These are phyloP conservation scores for Westerdykella aurantiaca DNA, from an alignment of 2,329 filamentous ascomycete genomes.

Conservation along the genomic window DNA sequence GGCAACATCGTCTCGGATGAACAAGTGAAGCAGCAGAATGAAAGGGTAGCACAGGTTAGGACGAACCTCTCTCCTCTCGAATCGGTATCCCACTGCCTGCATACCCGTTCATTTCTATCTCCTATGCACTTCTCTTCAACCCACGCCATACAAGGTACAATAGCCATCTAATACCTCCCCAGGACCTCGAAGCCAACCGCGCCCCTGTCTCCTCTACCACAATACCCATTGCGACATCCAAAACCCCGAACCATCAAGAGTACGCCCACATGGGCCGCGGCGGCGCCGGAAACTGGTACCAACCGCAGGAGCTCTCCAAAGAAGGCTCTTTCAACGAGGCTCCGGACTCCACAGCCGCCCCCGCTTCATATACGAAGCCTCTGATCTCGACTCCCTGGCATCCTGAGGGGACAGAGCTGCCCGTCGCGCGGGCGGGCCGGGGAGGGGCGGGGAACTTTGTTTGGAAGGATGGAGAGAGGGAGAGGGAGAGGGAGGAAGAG, in stretches of 20 bases:
- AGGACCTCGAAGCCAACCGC: slow-evolving; percentile 40
- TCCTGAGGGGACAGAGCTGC: slow-evolving; percentile 29
- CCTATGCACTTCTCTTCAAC: too few relatives aligned
- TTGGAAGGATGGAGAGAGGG: slow-evolving; percentile 33
- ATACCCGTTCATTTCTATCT: too few relatives aligned
- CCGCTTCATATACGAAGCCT: slow-evolving; percentile 18
- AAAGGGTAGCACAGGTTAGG: slow-evolving; percentile 26
- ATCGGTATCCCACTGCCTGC: background rate
- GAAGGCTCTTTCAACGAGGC: slow-evolving; percentile 35
- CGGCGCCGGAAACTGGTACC: slow-evolving; percentile 45
- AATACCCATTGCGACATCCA: slow-evolving; percentile 9
- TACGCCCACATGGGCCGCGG: slow-evolving; percentile 44
- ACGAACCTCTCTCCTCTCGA: background rate
- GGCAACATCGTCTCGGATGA: slow-evolving; percentile 38
- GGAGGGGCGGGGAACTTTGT: slow-evolving; percentile 46
- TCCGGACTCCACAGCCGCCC: slow-evolving; percentile 25
- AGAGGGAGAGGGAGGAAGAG: slow-evolving; percentile 20
- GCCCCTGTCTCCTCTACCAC: slow-evolving; percentile 11
- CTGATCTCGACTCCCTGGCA: slow-evolving; percentile 32
- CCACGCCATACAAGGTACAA: too few relatives aligned
- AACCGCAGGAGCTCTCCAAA: slow-evolving; percentile 36
- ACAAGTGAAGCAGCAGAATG: slow-evolving; percentile 29
- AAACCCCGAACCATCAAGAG: slow-evolving; percentile 23
- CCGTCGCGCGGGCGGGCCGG: slow-evolving; percentile 34
- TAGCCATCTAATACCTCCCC: slow-evolving; percentile 1